Percentiles rank a stretch among this genome's conserved stretches.
Evolutionary conservation across 2,329 filamentous ascomycete genomes (phyloP).

Genomic region (Nannizziopsis arthrosporioides): DNA sequence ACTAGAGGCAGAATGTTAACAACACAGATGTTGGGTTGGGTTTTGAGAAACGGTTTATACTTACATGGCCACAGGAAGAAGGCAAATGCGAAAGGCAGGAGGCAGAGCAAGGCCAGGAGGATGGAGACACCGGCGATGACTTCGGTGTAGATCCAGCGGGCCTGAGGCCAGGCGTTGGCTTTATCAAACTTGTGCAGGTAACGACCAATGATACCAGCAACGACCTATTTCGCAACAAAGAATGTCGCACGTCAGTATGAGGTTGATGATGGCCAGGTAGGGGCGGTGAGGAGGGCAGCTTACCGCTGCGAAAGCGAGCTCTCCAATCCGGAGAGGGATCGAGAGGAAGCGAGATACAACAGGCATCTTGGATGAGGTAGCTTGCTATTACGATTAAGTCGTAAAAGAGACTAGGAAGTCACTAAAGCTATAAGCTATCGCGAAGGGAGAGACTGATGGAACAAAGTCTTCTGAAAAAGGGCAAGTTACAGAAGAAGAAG

Average conservation of each 20-base stretch:
- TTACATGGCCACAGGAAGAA: constrained; percentile 56
- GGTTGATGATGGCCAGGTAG: no score
- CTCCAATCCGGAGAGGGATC: constrained; percentile 47
- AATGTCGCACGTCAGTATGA: no score
- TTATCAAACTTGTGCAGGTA: constrained; percentile 46
- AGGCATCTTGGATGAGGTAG: constrained; percentile 30
- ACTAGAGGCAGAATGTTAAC: constrained; percentile 24
- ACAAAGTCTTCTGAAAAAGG: no score
- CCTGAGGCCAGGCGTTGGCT: constrained; percentile 44
- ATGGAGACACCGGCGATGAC: constrained; percentile 59
- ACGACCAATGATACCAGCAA: constrained; percentile 56
- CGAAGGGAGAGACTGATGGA: no score
- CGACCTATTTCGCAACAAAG: constrained; percentile 31
- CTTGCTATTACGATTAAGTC: background rate
- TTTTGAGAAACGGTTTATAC: constrained; percentile 8
- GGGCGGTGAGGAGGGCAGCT: constrained; percentile 18
- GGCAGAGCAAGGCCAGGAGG: constrained; percentile 57
- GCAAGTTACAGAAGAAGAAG: background rate
- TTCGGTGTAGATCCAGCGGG: constrained; percentile 63
- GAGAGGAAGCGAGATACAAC: constrained; percentile 45
- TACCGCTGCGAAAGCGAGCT: constrained; percentile 61
- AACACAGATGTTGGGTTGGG: background rate
- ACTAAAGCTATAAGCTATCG: background rate
- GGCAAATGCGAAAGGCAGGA: constrained; percentile 55
- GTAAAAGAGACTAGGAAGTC: background rate